These are phyloP conservation scores for Dittrichia graveolens DNA, from an alignment of 129 eudicot genomes.

Conservation along the genomic window DNA sequence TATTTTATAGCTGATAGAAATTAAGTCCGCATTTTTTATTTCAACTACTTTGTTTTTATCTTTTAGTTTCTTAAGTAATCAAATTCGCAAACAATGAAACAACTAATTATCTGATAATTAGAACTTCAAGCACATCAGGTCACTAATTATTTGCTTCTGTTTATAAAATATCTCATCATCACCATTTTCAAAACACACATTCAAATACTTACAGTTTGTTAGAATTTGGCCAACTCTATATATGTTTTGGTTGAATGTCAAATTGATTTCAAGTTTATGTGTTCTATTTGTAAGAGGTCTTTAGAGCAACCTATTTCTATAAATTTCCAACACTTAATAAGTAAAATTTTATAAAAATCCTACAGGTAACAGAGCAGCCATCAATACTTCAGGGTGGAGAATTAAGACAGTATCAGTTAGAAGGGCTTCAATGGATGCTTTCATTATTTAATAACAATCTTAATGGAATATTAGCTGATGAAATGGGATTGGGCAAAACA, in stretches of 20 bases:
- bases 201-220: background rate
- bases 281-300: background rate
- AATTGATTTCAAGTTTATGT: conserved; percentile 3
- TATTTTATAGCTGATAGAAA: conserved; percentile 1
- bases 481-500: conserved; percentile 98
- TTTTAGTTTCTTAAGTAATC: background rate
- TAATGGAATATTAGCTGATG: conserved; percentile 97
- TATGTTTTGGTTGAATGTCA: conserved; percentile 1
- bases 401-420: conserved; percentile 78
- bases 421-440: conserved; percentile 98
- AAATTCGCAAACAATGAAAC: background rate
- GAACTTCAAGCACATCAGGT: background rate
- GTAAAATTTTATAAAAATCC: conserved; percentile 1
- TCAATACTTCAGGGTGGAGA: conserved; percentile 95
- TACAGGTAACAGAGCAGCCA: conserved; percentile 95
- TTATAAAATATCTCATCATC: background rate
- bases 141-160: conserved; percentile 5
- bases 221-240: conserved; percentile 4
- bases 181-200: conserved; percentile 14
- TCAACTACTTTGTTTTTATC: background rate
- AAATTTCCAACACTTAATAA: conserved; percentile 4
- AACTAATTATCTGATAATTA: background rate
- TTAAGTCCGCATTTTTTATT: background rate
- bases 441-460: conserved; percentile 86
- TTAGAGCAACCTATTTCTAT: conserved; percentile 9